Percentiles rank a stretch among this genome's conserved stretches.
phyloP scores from a whole-genome alignment of 1,284 basidiomycete genomes.

The Cutaneotrichosporon arboriforme region DNA sequence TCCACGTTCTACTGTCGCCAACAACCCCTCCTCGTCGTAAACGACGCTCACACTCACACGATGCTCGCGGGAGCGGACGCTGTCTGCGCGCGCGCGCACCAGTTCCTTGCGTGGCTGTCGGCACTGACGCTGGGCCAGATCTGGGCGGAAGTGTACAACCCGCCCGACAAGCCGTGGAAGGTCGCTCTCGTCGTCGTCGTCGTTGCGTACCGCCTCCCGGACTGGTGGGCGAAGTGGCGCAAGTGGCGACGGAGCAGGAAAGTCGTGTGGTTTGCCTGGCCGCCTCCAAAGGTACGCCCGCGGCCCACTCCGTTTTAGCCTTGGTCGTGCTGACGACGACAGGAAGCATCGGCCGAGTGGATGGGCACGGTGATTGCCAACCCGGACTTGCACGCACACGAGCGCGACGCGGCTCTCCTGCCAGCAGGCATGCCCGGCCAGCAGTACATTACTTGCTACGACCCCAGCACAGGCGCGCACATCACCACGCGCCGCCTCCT shows the following conservation, averaged over 20 bases:
- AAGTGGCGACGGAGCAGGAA: slow-evolving; percentile 38
- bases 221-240: slow-evolving; percentile 8
- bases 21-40: neutral
- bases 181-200: slow-evolving; percentile 19
- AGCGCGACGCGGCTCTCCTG: slow-evolving; percentile 26
- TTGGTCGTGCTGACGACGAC: slow-evolving; percentile 1
- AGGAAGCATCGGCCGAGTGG: slow-evolving; percentile 30
- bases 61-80: neutral
- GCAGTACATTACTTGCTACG: slow-evolving; percentile 79
- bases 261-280: slow-evolving; percentile 60
- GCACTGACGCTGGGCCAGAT: slow-evolving; percentile 31
- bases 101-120: neutral
- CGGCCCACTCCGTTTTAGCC: neutral
- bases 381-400: slow-evolving; percentile 31
- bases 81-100: neutral
- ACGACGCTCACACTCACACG: neutral
- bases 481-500: slow-evolving; percentile 55
- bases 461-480: slow-evolving; percentile 73
- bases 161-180: slow-evolving; percentile 26
- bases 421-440: slow-evolving; percentile 11
- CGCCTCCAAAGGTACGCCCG: slow-evolving; percentile 56
- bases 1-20: no score
- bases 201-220: slow-evolving; percentile 2
- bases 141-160: slow-evolving; percentile 33
- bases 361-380: slow-evolving; percentile 22